Evolutionary conservation across 495 filamentous ascomycete species (phyloP).

Genomic region (Neohortaea acidophila): DNA sequence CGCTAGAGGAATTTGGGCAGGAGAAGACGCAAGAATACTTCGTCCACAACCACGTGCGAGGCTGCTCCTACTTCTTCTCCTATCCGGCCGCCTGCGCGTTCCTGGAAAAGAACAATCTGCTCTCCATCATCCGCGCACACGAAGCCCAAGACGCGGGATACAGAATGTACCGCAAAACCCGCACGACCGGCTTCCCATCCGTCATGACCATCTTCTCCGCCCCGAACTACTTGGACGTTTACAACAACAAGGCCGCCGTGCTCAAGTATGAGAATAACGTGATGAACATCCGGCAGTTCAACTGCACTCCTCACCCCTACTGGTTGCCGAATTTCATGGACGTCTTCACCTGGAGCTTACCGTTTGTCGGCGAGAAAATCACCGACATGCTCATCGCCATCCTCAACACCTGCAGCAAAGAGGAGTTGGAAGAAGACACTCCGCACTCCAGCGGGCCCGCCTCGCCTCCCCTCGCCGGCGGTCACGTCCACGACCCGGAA

Average conservation of each 20-base stretch:
- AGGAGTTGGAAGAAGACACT: slow-evolving; percentile 76
- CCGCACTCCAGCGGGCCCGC: slow-evolving; percentile 43
- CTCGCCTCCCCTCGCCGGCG: slow-evolving; percentile 39
- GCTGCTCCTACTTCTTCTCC: slow-evolving; percentile 98
- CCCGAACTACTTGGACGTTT: slow-evolving; percentile 97
- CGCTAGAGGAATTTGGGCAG: slow-evolving; percentile 96
- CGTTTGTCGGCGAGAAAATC: slow-evolving; percentile 98
- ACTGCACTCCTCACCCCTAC: slow-evolving; percentile 97
- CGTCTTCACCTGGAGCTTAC: slow-evolving; percentile 93
- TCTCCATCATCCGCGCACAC: slow-evolving; percentile 96
- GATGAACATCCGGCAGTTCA: slow-evolving; percentile 99
- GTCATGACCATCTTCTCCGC: slow-evolving; percentile 99
- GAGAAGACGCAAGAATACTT: slow-evolving; percentile 96
- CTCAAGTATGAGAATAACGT: slow-evolving; percentile 99
- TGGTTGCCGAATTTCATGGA: slow-evolving; percentile 99
- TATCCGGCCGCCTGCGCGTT: slow-evolving; percentile 97
- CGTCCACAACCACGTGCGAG: slow-evolving; percentile 93
- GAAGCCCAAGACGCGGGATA: slow-evolving; percentile 98
- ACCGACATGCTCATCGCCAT: slow-evolving; percentile 99
- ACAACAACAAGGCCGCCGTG: slow-evolving; percentile 99
- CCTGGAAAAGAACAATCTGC: slow-evolving; percentile 94
- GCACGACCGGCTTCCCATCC: slow-evolving; percentile 93
- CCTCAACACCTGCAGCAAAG: slow-evolving; percentile 92
- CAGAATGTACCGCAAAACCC: slow-evolving; percentile 96
- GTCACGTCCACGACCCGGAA: slow-evolving; percentile 49